A percentile compares a stretch with the other conserved stretches of the same genome.
These are phyloP conservation scores for Flaveria ramosissima DNA, from an alignment of 129 eudicot species.

Conservation along the genomic window DNA sequence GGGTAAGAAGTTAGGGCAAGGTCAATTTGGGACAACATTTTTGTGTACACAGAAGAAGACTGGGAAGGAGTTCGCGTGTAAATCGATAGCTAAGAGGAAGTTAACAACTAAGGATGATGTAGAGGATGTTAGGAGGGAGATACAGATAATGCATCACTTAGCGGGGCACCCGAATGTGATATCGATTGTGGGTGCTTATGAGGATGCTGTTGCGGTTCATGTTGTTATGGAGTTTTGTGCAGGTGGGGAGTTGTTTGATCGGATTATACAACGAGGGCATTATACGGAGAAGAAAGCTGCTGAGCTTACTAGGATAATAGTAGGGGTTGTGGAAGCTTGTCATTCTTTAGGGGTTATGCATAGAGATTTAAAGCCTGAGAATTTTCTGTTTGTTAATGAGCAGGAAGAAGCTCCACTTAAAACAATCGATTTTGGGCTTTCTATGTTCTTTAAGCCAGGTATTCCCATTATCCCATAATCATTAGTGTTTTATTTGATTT, in stretches of 20 bases:
- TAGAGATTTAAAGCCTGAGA: constrained; percentile 87
- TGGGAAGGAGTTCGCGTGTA: constrained; percentile 76
- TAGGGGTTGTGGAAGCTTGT: constrained; percentile 83
- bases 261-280: constrained; percentile 86
- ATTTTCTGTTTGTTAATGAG: constrained; percentile 68
- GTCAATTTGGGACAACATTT: constrained; percentile 90
- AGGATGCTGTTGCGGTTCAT: constrained; percentile 88
- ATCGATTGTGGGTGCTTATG: constrained; percentile 74
- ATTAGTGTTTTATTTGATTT: background rate
- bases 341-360: constrained; percentile 97
- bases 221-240: constrained; percentile 90
- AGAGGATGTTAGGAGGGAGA: constrained; percentile 95
- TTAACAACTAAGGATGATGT: constrained; percentile 74
- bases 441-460: constrained; percentile 87
- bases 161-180: constrained; percentile 80
- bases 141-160: constrained; percentile 94
- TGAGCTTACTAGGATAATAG: constrained; percentile 77
- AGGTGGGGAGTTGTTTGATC: constrained; percentile 88
- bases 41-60: constrained; percentile 56
- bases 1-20: constrained; percentile 91
- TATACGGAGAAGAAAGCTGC: constrained; percentile 92
- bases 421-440: constrained; percentile 87
- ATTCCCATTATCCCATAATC: background rate
- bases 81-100: constrained; percentile 81
- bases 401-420: constrained; percentile 81